Base-by-base conservation (phyloP, 139 green algal genomes). In the Medakamo hakoo region DNA sequence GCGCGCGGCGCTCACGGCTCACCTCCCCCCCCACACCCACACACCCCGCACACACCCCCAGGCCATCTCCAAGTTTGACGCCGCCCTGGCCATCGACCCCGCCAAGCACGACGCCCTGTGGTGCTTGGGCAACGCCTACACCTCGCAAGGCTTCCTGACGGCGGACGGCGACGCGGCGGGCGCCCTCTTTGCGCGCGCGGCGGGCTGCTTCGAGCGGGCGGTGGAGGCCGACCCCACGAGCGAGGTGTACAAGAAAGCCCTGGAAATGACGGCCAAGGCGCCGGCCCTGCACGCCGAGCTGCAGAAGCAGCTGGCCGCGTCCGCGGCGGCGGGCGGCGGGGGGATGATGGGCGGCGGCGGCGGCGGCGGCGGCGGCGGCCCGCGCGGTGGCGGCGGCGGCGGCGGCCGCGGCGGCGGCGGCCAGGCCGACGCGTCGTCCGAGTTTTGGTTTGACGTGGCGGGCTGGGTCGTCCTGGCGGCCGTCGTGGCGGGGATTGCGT, bases 71-170 rank as follows among this genome's bases (percentile, higher is more conserved):
- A 94, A 95, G 72, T 84, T 97, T 30, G 32, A 94, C 40, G 48
- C 84, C 40, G 87, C 91, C 1, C 63, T 97, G 21, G 27, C 66
- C 0, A 74, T 96, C 2, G 84, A 96, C 25, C 60, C 75, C 2
- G 71, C 70, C 9, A 78, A 78, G 20, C 75, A 89, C 59, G 88
- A 98, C 64, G 83, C 92, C 14, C 75, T 94, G 40, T 98, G 92
- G 92, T 97, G 92, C 74, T 73, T 98, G 27, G 91, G 91, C 23
- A 97, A 98, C 67, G 91, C 91, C 4, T 93, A 90, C 78, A 97
- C 91, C 4, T 76, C 67, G 24, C 70, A 83, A 62, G 77, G 71
- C 27, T 77, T 77, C 58, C 57, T 77, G 28, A 73, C 71, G 4
- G 32, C 66, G 5, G 57, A 66, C 4, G 30, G 62, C 2, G n/a